Conservation (phyloP, 2,329 filamentous ascomycete genomes). For the Aspergillus sp. region DNA sequence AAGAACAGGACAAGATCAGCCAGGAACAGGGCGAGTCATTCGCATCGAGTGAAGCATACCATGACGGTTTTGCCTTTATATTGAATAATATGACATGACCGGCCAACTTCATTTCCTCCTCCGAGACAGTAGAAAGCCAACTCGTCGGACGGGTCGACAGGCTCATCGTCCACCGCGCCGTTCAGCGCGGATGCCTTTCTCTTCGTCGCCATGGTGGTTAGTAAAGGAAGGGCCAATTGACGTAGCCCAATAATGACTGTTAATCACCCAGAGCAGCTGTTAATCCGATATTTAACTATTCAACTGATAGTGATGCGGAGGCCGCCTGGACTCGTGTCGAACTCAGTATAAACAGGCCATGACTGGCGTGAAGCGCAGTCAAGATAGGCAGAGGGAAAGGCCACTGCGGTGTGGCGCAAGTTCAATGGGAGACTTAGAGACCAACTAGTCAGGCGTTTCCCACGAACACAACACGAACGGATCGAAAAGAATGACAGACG, state of each 20-base stretch:
- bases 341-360: conserved; percentile 13
- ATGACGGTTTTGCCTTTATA: conserved; percentile 99
- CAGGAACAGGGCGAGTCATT: neutral
- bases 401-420: neutral
- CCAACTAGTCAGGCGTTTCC: no score
- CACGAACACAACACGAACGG: no score
- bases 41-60: conserved; percentile 56
- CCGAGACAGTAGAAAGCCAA: conserved; percentile 91
- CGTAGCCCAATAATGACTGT: neutral
- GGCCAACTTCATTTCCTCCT: conserved; percentile 93
- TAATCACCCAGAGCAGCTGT: neutral
- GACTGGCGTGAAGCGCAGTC: conserved; percentile 4
- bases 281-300: neutral
- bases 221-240: neutral
- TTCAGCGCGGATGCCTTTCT: conserved; percentile 80
- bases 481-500: neutral
- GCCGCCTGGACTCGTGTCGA: conserved; percentile 2
- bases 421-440: no score
- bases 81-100: conserved; percentile 96
- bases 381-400: neutral
- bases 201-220: conserved; percentile 77
- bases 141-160: conserved; percentile 89
- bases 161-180: conserved; percentile 67
- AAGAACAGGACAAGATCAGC: conserved; percentile 11
- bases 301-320: neutral